Evolutionary conservation across 176 grass and related monocot species (phyloP).

Genomic region (Echinochloa phyllopogon): DNA sequence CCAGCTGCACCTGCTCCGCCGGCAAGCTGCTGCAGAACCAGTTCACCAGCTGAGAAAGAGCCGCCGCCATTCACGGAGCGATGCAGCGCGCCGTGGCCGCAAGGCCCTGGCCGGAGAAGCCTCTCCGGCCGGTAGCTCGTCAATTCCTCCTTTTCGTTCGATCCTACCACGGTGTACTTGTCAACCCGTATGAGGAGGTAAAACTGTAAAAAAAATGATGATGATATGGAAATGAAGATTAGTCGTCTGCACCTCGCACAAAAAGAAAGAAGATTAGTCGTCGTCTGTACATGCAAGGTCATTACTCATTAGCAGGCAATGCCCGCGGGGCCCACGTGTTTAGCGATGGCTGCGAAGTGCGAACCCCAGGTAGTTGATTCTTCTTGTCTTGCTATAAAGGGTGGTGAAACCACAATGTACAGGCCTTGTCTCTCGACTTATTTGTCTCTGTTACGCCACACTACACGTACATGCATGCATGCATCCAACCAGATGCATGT

Average conservation of each 20-base stretch:
- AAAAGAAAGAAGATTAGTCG: background rate
- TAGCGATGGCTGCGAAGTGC: background rate
- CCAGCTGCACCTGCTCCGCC: conserved; percentile 69
- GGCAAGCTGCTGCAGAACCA: conserved; percentile 65
- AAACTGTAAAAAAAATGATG: background rate
- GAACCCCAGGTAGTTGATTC: background rate
- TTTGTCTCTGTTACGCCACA: background rate
- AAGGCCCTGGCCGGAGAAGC: conserved; percentile 21
- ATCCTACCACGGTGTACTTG: background rate
- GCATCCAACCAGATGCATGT: background rate
- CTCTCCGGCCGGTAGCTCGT: background rate
- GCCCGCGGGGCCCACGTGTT: background rate
- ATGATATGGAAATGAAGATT: background rate
- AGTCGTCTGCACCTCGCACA: too few species aligned
- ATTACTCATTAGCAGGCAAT: background rate
- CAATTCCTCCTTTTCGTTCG: background rate
- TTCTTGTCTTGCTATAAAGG: background rate
- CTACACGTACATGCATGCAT: background rate
- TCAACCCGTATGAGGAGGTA: background rate
- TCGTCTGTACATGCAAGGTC: conserved; percentile 20
- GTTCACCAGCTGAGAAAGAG: conserved; percentile 25
- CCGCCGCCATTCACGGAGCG: background rate
- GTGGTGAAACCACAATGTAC: background rate
- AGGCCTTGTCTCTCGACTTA: background rate
- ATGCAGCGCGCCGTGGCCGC: background rate